Evolutionary conservation across 2,329 filamentous ascomycete genomes (phyloP), one percentile per base, ranked within the genome.

Genomic region (Emmonsiellopsis sp.): DNA sequence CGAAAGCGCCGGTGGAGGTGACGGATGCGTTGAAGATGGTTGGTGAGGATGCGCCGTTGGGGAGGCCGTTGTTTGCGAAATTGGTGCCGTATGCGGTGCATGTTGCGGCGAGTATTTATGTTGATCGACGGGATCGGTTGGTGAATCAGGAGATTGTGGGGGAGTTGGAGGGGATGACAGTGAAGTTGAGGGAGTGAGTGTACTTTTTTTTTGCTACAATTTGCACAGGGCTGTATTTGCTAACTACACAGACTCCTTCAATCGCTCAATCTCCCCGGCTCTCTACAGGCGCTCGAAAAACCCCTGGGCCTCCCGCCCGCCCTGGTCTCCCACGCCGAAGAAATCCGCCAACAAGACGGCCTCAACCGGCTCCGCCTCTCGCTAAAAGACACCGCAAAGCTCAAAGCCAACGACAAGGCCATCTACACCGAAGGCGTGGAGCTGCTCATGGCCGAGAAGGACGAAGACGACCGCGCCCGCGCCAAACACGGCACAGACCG

Each of bases 11-110:
- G 0, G 84, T 85, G 16, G 88, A 97, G 65, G 82, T 98, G 1
- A 83, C 84, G 0, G 84, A 89, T 54, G 89, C 91, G 0, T 83
- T 87, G 52, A 83, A 88, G 0, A 84, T 87, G 67, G 78, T 98
- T 3, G 89, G 90, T 1, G 86, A 93, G 10, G 80, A 85, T 44
- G 83, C 83, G 11, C 85, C 91, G 54, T 86, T 96, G 62, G 92
- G 93, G 0, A 84, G 84, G 20, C 87, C 90, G 0, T 73, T 98
- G 0, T 97, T 98, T 67, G 83, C 87, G 1, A 93, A 92, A 62
- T 79, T 98, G 1, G 93, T 98, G 0, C 93, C 93, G 0, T 97
- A 96, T 67, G 90, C 91, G 0, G 93, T 97, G 0, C 93, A 98
- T 64, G 81, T 97, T 48, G 93, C 93, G 7, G 89, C 91, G 1